Conservation (phyloP, 306 rosid genomes). For the Gastrolobium bilobum region DNA sequence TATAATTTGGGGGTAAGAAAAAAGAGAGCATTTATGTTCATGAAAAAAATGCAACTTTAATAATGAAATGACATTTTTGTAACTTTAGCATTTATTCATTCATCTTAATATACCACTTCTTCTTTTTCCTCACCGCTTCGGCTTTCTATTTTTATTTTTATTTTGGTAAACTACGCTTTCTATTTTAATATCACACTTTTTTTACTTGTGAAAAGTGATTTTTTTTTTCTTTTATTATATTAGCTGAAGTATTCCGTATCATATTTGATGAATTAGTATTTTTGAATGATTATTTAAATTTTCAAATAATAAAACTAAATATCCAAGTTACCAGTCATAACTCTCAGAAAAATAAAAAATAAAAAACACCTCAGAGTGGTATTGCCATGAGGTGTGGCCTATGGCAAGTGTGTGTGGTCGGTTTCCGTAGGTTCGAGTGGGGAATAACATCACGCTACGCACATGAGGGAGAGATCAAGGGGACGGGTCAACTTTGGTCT, state of each 20-base stretch:
- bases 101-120: slow-evolving; percentile 27
- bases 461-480: slow-evolving; percentile 55
- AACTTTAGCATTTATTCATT: slow-evolving; percentile 39
- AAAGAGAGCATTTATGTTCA: neutral
- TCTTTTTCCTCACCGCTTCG: slow-evolving; percentile 23
- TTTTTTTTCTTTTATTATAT: neutral
- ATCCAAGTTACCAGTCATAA: neutral
- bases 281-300: neutral
- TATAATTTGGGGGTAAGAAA: neutral
- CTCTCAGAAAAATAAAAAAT: neutral
- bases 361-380: neutral
- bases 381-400: slow-evolving; percentile 19
- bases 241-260: neutral
- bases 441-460: slow-evolving; percentile 42
- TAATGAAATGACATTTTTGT: slow-evolving; percentile 41
- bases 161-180: neutral
- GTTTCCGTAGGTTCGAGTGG: slow-evolving; percentile 50
- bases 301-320: neutral
- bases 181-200: slow-evolving; percentile 38
- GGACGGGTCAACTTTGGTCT: slow-evolving; percentile 55
- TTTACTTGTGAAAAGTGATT: slow-evolving; percentile 37
- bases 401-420: slow-evolving; percentile 35
- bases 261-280: neutral
- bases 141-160: slow-evolving; percentile 8
- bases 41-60: slow-evolving; percentile 12